Conservation (phyloP, 1,284 basidiomycete genomes). For the Rhodotorula sp. region DNA sequence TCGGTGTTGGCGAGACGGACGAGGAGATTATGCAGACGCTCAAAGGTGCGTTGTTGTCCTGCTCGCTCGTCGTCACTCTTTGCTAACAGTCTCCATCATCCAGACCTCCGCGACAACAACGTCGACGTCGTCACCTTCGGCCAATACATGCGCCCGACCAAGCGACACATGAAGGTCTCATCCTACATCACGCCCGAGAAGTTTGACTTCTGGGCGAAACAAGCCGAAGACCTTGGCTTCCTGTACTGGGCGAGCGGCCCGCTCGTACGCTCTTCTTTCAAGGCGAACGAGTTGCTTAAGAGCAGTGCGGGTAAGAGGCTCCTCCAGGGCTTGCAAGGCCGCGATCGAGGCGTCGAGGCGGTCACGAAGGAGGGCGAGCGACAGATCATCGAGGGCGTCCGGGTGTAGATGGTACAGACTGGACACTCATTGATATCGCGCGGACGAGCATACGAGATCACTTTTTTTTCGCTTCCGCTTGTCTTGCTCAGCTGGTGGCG, state of each 20-base stretch:
- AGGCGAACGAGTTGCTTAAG: slow-evolving; percentile 59
- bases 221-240: slow-evolving; percentile 92
- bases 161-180: slow-evolving; percentile 98
- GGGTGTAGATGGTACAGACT: background rate
- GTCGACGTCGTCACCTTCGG: slow-evolving; percentile 99
- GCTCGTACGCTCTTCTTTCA: slow-evolving; percentile 92
- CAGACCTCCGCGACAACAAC: slow-evolving; percentile 79
- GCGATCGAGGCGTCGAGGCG: slow-evolving; percentile 21
- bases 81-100: too few relatives aligned
- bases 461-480: background rate
- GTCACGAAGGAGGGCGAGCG: slow-evolving; percentile 31
- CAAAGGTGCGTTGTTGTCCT: slow-evolving; percentile 60
- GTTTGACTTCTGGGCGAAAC: slow-evolving; percentile 85
- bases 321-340: slow-evolving; percentile 42
- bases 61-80: too few relatives aligned
- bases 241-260: slow-evolving; percentile 96
- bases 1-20: slow-evolving; percentile 89
- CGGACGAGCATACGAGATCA: too few relatives aligned
- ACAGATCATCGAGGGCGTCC: slow-evolving; percentile 26
- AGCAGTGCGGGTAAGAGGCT: slow-evolving; percentile 36
- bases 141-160: slow-evolving; percentile 99
- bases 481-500: background rate
- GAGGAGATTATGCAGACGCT: slow-evolving; percentile 81
- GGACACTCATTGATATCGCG: slow-evolving; percentile 1
- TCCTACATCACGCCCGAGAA: slow-evolving; percentile 91